Conservation (phyloP, 2,329 filamentous ascomycete species). For the Coccinonectria pachysandricola region DNA sequence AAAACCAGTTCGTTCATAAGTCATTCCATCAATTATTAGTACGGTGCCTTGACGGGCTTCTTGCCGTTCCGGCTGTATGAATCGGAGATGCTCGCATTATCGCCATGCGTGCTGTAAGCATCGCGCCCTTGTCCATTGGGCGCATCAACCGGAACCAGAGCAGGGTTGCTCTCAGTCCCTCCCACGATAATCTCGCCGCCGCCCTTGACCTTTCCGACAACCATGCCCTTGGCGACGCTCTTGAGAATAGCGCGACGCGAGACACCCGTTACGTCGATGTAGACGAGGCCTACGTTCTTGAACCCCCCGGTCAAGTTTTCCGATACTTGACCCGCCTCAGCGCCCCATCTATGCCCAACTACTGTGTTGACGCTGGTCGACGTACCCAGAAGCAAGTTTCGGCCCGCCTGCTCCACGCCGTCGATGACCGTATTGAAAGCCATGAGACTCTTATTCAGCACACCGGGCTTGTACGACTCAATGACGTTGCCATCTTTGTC, state of each 20-base stretch:
- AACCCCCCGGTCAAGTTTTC: slow-evolving; percentile 70
- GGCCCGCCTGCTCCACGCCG: slow-evolving; percentile 80
- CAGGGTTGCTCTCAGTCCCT: slow-evolving; percentile 39
- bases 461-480: slow-evolving; percentile 69
- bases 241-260: slow-evolving; percentile 84
- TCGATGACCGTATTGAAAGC: slow-evolving; percentile 92
- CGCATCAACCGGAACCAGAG: slow-evolving; percentile 10
- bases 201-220: slow-evolving; percentile 67
- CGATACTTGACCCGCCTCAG: slow-evolving; percentile 72
- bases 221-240: slow-evolving; percentile 93
- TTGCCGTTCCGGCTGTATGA: slow-evolving; percentile 23
- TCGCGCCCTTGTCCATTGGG: slow-evolving; percentile 14
- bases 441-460: slow-evolving; percentile 93
- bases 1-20: slow-evolving; percentile 3
- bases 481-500: slow-evolving; percentile 60
- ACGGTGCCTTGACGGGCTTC: slow-evolving; percentile 17
- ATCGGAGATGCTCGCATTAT: slow-evolving; percentile 17
- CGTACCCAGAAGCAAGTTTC: slow-evolving; percentile 63
- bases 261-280: slow-evolving; percentile 92
- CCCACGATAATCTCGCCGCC: slow-evolving; percentile 67
- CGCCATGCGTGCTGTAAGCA: slow-evolving; percentile 17
- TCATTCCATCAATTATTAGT: slow-evolving; percentile 6
- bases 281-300: slow-evolving; percentile 94
- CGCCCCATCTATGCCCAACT: slow-evolving; percentile 80
- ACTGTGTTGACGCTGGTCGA: slow-evolving; percentile 74